A percentile compares a stretch with the other conserved stretches of the same genome.
These are phyloP conservation scores for Plasmodium gallinaceum DNA, from an alignment of 169 alveolate species.

Conservation along the genomic window DNA sequence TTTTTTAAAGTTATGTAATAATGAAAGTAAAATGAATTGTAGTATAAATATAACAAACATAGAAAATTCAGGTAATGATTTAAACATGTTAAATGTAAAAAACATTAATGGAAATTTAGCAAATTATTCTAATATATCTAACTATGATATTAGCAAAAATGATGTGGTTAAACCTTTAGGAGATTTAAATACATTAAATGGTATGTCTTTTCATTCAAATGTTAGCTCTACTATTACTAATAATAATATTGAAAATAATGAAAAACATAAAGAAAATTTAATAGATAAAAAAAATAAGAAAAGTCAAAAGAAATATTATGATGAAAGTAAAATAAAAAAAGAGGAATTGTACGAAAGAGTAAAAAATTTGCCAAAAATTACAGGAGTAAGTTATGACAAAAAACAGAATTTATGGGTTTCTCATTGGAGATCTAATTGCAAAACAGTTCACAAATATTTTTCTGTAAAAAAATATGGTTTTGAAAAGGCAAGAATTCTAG, in stretches of 20 bases:
- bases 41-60: background rate
- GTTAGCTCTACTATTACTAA: background rate
- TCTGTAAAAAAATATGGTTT: conserved; percentile 87
- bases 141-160: background rate
- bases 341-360: conserved; percentile 82
- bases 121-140: background rate
- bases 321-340: conserved; percentile 70
- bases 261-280: too few relatives aligned
- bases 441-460: conserved; percentile 84
- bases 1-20: conserved; percentile 3
- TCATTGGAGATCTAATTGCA: conserved; percentile 86
- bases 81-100: background rate
- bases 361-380: conserved; percentile 83
- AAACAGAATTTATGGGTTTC: conserved; percentile 88
- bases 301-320: background rate
- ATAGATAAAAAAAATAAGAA: too few relatives aligned
- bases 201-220: background rate
- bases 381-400: conserved; percentile 88
- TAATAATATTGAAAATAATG: conserved; percentile 1
- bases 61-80: background rate
- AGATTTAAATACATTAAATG: background rate
- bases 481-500: conserved; percentile 85
- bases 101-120: background rate
- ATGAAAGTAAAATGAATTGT: background rate
- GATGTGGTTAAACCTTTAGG: background rate